Base-by-base conservation (phyloP, 148 eudicot species). In the Chenopodium quinoa region DNA sequence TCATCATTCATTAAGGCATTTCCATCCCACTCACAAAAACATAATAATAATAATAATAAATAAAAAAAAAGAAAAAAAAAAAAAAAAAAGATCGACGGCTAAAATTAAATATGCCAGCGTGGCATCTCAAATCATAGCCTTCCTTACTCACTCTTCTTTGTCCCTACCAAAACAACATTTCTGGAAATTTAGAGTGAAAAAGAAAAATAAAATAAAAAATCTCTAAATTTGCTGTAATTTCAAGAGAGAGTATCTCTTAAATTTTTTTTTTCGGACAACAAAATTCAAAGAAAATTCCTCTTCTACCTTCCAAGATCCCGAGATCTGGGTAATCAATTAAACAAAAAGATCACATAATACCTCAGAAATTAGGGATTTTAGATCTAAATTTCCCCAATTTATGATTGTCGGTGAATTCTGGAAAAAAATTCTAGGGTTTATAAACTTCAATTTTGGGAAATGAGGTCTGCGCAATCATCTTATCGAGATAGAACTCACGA, bases 401-500 rank as follows among this genome's bases (percentile, higher is more conserved):
- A 16, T 16, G 12, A 73, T 76, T 80, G 81, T 65, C 69, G 37
- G 58, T 23, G 71, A 74, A 23, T 46, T 17, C 17, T 9, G 34
- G 44, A 40, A 5, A 68, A 17, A 23, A 52, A 13, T 50, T 74
- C n/a, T 52, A 74, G 63, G 77, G 77, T 48, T 74, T 50, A 13
- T 9, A 74, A 11, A 22, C 10, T 1, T 16, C 25, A 19, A 76
- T 62, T 60, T 68, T 25, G 2, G 11, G 69, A 75, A 81, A 81
- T 87, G 88, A 90, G 90, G 81, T 47, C 88, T 12, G 74, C 78
- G 31, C 90, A 90, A 72, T 88, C 95, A 12, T 89, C 97, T 72
- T 88, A 88, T 70, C 78, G 97, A 37, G 97, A 93, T 89, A 91
- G 97, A 48, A 93, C 97, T 6, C 88, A 82, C 4, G 97, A 93